A percentile compares a stretch with the other conserved stretches of the same genome.
phyloP scores from a whole-genome alignment of 2,329 filamentous ascomycete species.

The Penicillium nordicum region DNA sequence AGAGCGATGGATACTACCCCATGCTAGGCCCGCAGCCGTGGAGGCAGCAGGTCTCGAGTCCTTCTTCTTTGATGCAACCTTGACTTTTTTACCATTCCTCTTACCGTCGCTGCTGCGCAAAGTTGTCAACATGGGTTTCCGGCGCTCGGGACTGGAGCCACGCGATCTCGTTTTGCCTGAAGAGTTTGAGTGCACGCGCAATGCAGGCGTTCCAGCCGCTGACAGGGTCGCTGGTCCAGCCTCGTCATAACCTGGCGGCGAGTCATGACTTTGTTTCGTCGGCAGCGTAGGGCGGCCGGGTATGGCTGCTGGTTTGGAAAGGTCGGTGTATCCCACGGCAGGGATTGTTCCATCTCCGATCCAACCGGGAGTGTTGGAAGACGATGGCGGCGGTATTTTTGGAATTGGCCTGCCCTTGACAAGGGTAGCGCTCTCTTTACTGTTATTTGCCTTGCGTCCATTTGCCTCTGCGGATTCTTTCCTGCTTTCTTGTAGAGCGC shows the following conservation, averaged over 20 bases:
- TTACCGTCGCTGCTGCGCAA: constrained; percentile 49
- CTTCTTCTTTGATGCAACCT: constrained; percentile 37
- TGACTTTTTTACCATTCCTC: constrained; percentile 44
- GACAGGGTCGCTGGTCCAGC: constrained; percentile 9
- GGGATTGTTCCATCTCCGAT: constrained; percentile 81
- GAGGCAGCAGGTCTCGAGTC: constrained; percentile 55
- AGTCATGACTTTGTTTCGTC: constrained; percentile 21
- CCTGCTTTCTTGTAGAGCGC: constrained; percentile 68
- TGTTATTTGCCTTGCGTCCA: constrained; percentile 20
- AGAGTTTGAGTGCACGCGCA: constrained; percentile 29
- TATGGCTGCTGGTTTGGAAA: constrained; percentile 68
- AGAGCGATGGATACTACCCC: constrained; percentile 43
- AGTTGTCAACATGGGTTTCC: constrained; percentile 57
- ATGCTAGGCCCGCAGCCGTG: constrained; percentile 62
- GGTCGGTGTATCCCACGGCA: constrained; percentile 71
- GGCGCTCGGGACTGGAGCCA: constrained; percentile 60
- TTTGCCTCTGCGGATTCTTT: constrained; percentile 42
- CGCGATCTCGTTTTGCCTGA: constrained; percentile 47
- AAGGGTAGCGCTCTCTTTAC: constrained; percentile 21
- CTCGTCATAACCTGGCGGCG: constrained; percentile 16
- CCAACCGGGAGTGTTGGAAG: constrained; percentile 51
- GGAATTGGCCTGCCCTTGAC: constrained; percentile 28
- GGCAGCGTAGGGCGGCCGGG: constrained; percentile 42
- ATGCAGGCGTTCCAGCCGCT: constrained; percentile 16
- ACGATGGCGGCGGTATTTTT: constrained; percentile 11